Conservation (phyloP, 768 basidiomycete species). For the Lactarius vividus region DNA sequence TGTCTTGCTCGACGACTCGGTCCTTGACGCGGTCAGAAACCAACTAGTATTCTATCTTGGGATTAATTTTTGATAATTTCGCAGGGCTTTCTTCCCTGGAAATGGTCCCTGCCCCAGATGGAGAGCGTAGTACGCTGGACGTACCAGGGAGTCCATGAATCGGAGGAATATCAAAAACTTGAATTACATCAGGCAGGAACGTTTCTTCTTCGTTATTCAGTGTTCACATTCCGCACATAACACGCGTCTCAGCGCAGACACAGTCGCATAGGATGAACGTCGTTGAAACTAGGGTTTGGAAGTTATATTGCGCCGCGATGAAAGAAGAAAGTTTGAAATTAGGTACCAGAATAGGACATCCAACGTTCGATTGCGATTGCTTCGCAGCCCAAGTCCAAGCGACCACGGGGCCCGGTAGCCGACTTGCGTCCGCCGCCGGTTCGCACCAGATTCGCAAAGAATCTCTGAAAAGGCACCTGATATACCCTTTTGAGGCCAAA, state of each 20-base stretch:
- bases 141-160: too few species aligned
- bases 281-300: too few species aligned
- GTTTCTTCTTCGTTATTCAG: background rate
- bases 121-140: too few species aligned
- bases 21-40: background rate
- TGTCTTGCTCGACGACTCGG: too few species aligned
- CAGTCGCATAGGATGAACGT: background rate
- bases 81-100: too few species aligned
- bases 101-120: too few species aligned
- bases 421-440: background rate
- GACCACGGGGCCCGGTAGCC: background rate
- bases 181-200: background rate
- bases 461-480: background rate
- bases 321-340: background rate
- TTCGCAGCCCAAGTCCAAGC: background rate
- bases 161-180: background rate
- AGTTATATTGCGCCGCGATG: background rate
- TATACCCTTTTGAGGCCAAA: background rate
- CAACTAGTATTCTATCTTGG: background rate
- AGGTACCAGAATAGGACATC: too few species aligned
- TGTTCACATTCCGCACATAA: too few species aligned
- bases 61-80: background rate
- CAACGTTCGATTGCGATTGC: background rate
- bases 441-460: background rate
- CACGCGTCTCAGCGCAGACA: background rate